Base-by-base conservation (phyloP, 345 rosid genomes). In the Atalantia buxifolia region DNA sequence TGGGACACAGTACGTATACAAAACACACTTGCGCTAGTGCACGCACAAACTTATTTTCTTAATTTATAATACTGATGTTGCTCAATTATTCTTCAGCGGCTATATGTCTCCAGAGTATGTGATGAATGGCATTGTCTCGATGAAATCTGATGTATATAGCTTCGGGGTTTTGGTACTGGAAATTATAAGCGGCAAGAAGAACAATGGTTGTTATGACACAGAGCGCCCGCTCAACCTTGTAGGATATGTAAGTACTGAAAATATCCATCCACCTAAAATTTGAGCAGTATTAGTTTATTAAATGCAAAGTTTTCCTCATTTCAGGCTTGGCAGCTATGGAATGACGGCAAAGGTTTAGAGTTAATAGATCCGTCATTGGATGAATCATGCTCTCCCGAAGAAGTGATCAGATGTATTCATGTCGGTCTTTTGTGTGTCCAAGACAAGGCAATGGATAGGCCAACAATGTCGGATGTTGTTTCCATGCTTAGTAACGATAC, bases 251-350 rank as follows among this genome's bases (percentile, higher is more conserved):
- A 59, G 78, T 61, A 74, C 59, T 40, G 8, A 69, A 14, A 48
- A 33, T 9, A 33, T n/a, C 14, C 16, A 2, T 27, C 59, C 48
- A 24, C 9, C 5, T 9, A 40, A 64, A 64, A 56, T 9, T 21
- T 38, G 61, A 18, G 57, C 7, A 53, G 19, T 53, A 53, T 18
- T 53, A 4, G 57, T 18, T 42, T 36, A 9, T 25, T 70, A 22
- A 30, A 9, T 55, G 64, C 24, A 6, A 71, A 30, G 3, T n/a
- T 30, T 36, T 13, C 0, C 31, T 1, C 0, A 0, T 69, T 69
- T 66, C 70, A 80, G 83, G 83, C 80, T 62, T 76, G 83, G 83
- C 30, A 69, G 8, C 16, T 72, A 18, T 78, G 70, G 72, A 64
- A 64, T 5, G 24, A 72, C 38, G 74, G 65, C 14, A 66, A 38